These are phyloP conservation scores for Cercospora nicotianae DNA, from an alignment of 2,329 filamentous ascomycete genomes.

Conservation along the genomic window DNA sequence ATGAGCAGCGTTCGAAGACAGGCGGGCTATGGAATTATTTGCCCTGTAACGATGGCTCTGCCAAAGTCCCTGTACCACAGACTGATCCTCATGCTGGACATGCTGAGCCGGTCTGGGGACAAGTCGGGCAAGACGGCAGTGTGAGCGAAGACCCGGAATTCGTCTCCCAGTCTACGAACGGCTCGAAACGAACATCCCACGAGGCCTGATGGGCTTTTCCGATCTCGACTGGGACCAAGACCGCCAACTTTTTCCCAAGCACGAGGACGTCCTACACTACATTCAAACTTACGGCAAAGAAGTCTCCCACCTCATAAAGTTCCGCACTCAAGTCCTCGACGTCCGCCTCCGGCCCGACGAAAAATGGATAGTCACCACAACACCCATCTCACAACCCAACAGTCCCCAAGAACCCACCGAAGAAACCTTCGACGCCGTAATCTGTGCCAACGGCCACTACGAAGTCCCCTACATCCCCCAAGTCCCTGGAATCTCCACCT, in stretches of 20 bases:
- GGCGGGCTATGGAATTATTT: slow-evolving; percentile 89
- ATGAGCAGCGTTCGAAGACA: slow-evolving; percentile 73
- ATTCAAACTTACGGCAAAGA: slow-evolving; percentile 70
- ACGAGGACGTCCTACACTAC: slow-evolving; percentile 71
- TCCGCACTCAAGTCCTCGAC: slow-evolving; percentile 68
- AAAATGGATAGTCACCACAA: slow-evolving; percentile 62
- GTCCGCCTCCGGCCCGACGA: slow-evolving; percentile 44
- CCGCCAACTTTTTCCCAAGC: slow-evolving; percentile 71
- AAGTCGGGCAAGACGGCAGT: slow-evolving; percentile 18
- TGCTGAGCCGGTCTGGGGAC: slow-evolving; percentile 61
- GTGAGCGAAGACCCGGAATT: slow-evolving; percentile 58
- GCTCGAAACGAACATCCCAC: slow-evolving; percentile 78
- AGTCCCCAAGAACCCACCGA: slow-evolving; percentile 37
- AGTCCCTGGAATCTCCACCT: slow-evolving; percentile 45
- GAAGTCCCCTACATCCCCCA: slow-evolving; percentile 48
- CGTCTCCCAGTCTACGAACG: slow-evolving; percentile 81
- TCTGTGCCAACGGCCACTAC: slow-evolving; percentile 53
- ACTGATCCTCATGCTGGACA: slow-evolving; percentile 60
- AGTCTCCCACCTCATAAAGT: slow-evolving; percentile 65
- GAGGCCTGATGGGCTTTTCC: slow-evolving; percentile 75
- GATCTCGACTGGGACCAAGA: slow-evolving; percentile 57
- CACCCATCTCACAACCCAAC: slow-evolving; percentile 19
- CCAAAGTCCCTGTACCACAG: slow-evolving; percentile 61
- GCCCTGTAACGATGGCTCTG: slow-evolving; percentile 46
- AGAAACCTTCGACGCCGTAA: slow-evolving; percentile 56